phyloP scores from a whole-genome alignment of 192 early-diverging fungal genomes.

The Rhizophagus sp. region DNA sequence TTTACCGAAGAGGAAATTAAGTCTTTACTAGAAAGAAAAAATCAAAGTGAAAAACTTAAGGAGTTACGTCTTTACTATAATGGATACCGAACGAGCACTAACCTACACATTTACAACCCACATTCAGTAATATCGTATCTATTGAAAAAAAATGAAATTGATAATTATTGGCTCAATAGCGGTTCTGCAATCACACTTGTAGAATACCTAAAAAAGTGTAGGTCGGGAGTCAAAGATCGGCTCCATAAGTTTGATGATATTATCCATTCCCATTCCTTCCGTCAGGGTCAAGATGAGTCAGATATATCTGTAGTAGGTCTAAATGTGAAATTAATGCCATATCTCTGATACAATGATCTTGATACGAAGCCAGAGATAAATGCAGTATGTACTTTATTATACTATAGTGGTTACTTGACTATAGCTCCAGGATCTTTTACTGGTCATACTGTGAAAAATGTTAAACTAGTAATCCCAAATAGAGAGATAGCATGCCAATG shows the following conservation, averaged over 20 bases:
- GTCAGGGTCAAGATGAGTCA: background rate
- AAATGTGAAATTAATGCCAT: background rate
- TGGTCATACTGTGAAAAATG: background rate
- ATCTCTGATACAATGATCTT: conserved; percentile 7
- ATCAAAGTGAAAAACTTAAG: background rate
- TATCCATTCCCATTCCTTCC: background rate
- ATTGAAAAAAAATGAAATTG: background rate
- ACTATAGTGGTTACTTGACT: conserved; percentile 18
- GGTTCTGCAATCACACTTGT: background rate
- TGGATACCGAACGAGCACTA: conserved; percentile 19
- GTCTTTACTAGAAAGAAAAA: background rate
- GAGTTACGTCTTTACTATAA: background rate
- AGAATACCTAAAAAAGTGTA: conserved; percentile 10
- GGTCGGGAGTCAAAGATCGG: background rate
- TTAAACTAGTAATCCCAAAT: conserved; percentile 12
- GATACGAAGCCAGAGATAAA: background rate
- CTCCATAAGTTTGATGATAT: conserved; percentile 15
- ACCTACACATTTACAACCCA: conserved; percentile 6
- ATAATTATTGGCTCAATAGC: conserved; percentile 14
- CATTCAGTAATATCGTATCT: conserved; percentile 5
- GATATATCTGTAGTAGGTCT: too few species aligned
- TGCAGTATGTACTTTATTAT: background rate
- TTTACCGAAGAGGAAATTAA: conserved; percentile 22
- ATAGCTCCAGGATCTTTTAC: background rate
- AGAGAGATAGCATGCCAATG: conserved; percentile 10